Percentiles rank a stretch among this genome's conserved stretches.
These are phyloP conservation scores for Carpinus viminea DNA, from an alignment of 306 rosid genomes.

Conservation along the genomic window DNA sequence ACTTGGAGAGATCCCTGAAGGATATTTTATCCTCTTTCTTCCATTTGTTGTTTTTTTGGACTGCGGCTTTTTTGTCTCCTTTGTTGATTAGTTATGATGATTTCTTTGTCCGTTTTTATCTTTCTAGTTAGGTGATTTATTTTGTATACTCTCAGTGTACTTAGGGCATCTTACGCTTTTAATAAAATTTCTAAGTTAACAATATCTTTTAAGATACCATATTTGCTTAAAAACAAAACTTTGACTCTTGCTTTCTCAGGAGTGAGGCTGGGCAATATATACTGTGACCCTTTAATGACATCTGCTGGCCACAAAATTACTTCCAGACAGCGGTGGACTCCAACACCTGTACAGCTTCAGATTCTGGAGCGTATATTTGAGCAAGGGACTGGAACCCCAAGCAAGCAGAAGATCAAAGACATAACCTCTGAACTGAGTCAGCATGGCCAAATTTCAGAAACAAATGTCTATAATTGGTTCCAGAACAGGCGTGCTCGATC, in stretches of 20 bases:
- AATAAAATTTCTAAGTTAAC: background rate
- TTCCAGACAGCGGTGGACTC: conserved; percentile 98
- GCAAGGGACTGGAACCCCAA: conserved; percentile 92
- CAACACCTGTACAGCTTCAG: conserved; percentile 84
- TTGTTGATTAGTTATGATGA: too few relatives aligned
- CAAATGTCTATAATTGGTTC: conserved; percentile 96
- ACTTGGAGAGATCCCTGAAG: too few relatives aligned
- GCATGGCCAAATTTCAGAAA: conserved; percentile 92
- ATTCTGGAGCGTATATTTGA: conserved; percentile 88
- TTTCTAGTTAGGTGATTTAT: too few relatives aligned
- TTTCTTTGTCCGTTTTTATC: too few relatives aligned
- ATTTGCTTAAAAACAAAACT: conserved; percentile 14
- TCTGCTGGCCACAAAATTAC: conserved; percentile 83
- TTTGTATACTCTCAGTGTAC: too few relatives aligned
- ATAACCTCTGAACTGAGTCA: conserved; percentile 83
- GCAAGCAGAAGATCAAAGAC: conserved; percentile 92
- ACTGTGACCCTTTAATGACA: conserved; percentile 80
- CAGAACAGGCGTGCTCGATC: conserved; percentile 97
- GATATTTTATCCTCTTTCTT: too few relatives aligned
- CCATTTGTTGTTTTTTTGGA: too few relatives aligned
- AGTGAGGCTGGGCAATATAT: conserved; percentile 73
- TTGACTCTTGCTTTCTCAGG: conserved; percentile 44
- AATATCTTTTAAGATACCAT: background rate
- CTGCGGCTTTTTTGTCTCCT: too few relatives aligned
- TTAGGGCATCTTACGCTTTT: too few relatives aligned